A percentile compares a stretch with the other conserved stretches of the same genome.
Evolutionary conservation across 257 asterid genomes (phyloP).

Genomic region (Primulina eburnea): DNA sequence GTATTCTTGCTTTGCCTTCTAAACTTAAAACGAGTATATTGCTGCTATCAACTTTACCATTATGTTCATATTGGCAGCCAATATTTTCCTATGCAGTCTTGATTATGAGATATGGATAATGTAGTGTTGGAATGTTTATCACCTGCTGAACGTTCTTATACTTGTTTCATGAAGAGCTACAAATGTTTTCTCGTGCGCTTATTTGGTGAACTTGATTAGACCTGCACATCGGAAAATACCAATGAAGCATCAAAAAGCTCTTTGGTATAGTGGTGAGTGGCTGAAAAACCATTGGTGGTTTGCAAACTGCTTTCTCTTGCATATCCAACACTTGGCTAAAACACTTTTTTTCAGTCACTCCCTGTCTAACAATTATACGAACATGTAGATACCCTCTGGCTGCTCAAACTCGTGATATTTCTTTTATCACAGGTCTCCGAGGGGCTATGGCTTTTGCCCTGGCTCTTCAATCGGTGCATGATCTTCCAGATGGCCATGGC

Average conservation of each 20-base stretch:
- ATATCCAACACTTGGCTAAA: constrained; percentile 1
- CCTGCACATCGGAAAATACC: constrained; percentile 85
- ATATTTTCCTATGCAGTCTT: constrained; percentile 4
- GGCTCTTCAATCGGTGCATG: constrained; percentile 93
- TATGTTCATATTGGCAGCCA: background rate
- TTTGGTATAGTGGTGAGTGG: constrained; percentile 93
- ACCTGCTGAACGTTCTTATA: constrained; percentile 26
- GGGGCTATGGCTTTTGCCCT: constrained; percentile 99
- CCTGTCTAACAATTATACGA: constrained; percentile 7
- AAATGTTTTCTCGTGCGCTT: constrained; percentile 94
- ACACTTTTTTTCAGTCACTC: background rate
- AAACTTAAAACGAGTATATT: too few relatives aligned
- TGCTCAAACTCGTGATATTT: constrained; percentile 24
- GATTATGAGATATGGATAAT: constrained; percentile 21
- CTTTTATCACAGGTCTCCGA: constrained; percentile 69
- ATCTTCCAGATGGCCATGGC: constrained; percentile 99
- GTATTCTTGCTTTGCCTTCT: constrained; percentile 39
- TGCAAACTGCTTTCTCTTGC: constrained; percentile 14
- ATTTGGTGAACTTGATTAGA: constrained; percentile 84
- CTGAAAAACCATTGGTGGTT: constrained; percentile 14
- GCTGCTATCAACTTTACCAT: constrained; percentile 1
- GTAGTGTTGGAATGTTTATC: constrained; percentile 18
- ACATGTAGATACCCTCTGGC: constrained; percentile 14
- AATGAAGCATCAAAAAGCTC: constrained; percentile 94
- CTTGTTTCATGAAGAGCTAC: constrained; percentile 76